phyloP scores from a whole-genome alignment of 2,329 filamentous ascomycete genomes.

The Trichoderma brevicompactum region DNA sequence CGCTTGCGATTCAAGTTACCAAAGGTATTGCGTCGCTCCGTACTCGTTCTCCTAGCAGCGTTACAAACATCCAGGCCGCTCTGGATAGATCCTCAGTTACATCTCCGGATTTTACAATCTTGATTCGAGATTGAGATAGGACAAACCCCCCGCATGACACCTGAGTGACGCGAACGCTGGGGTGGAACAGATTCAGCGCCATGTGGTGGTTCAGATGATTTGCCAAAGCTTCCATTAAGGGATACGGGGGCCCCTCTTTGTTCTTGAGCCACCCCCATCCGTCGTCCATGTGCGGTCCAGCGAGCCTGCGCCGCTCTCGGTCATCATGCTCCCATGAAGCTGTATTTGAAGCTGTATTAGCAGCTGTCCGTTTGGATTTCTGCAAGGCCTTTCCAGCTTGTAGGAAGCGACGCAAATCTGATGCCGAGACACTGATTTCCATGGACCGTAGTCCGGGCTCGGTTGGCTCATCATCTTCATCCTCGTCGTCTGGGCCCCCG shows the following conservation, averaged over 20 bases:
- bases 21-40: slow-evolving; percentile 33
- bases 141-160: slow-evolving; percentile 62
- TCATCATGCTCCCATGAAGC: slow-evolving; percentile 41
- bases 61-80: slow-evolving; percentile 47
- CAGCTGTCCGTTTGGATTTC: slow-evolving; percentile 15
- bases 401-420: slow-evolving; percentile 54
- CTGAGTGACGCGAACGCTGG: slow-evolving; percentile 56
- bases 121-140: slow-evolving; percentile 57
- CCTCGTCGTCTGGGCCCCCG: slow-evolving; percentile 27
- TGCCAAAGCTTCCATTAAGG: slow-evolving; percentile 57
- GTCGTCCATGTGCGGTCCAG: slow-evolving; percentile 54
- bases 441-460: slow-evolving; percentile 47
- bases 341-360: slow-evolving; percentile 23
- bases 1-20: background rate
- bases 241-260: slow-evolving; percentile 34
- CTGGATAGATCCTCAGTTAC: slow-evolving; percentile 40
- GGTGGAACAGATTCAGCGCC: slow-evolving; percentile 59
- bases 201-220: slow-evolving; percentile 58
- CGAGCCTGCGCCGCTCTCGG: slow-evolving; percentile 50
- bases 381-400: slow-evolving; percentile 43
- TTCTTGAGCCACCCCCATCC: slow-evolving; percentile 55
- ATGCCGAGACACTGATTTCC: slow-evolving; percentile 56
- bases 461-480: slow-evolving; percentile 30
- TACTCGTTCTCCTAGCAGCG: slow-evolving; percentile 43
- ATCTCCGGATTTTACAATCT: slow-evolving; percentile 46